Evolutionary conservation across 352 stramenopile genomes (phyloP).

Genomic region (Globisporangium paroecandrum): DNA sequence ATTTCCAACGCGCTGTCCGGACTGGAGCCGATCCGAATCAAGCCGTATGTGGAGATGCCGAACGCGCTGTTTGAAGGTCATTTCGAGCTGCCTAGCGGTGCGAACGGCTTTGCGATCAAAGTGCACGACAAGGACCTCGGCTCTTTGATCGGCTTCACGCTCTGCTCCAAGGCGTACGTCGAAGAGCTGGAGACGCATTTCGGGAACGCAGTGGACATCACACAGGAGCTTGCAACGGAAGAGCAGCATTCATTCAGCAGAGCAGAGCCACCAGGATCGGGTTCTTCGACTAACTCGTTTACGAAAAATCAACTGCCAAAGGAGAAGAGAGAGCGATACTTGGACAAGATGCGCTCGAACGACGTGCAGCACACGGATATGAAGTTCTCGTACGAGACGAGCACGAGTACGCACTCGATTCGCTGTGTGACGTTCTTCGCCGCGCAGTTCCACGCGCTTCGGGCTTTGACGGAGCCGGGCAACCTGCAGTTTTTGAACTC

Average conservation of each 20-base stretch:
- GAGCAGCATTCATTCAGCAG: constrained; percentile 8
- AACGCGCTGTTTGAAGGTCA: constrained; percentile 52
- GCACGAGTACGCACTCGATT: constrained; percentile 51
- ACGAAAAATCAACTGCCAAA: constrained; percentile 23
- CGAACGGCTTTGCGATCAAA: constrained; percentile 79
- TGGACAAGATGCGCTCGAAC: constrained; percentile 61
- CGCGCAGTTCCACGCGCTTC: constrained; percentile 78
- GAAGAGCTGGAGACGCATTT: constrained; percentile 69
- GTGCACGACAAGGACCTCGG: constrained; percentile 81
- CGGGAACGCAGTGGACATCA: constrained; percentile 42
- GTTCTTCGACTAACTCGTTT: constrained; percentile 8
- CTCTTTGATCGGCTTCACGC: constrained; percentile 77
- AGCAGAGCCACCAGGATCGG: not conserved
- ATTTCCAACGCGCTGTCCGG: constrained; percentile 25
- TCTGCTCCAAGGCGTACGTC: constrained; percentile 72
- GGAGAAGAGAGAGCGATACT: constrained; percentile 49
- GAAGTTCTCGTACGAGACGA: constrained; percentile 65
- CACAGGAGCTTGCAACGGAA: constrained; percentile 35
- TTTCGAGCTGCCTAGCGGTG: constrained; percentile 62
- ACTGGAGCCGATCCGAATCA: constrained; percentile 45
- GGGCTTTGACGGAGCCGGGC: constrained; percentile 53
- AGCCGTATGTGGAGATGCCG: constrained; percentile 50
- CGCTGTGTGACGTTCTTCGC: constrained; percentile 78
- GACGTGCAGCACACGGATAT: constrained; percentile 79
- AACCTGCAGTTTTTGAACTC: constrained; percentile 84